Evolutionary conservation across 2,329 filamentous ascomycete species (phyloP).

Genomic region (Orbilia blumenaviensis): DNA sequence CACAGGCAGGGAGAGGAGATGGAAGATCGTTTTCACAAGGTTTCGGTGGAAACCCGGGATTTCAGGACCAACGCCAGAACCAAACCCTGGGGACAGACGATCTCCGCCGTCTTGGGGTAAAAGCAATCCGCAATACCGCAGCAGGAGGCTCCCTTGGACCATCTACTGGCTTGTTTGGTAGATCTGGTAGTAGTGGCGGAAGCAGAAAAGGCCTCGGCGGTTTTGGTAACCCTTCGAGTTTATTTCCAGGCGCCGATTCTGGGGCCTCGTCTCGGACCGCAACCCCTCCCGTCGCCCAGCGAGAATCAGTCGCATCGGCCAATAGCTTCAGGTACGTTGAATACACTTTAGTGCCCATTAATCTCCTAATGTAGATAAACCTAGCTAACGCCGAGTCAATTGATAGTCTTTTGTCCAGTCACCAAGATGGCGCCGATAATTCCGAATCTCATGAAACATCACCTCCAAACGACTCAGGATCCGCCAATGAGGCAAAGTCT

Average conservation of each 20-base stretch:
- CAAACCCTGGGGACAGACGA: constrained; percentile 94
- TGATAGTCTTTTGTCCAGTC: constrained; percentile 21
- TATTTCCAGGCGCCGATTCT: constrained; percentile 79
- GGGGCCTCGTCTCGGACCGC: constrained; percentile 86
- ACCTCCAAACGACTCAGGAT: constrained; percentile 20
- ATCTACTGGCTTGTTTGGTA: constrained; percentile 87
- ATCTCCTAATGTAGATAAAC: constrained; percentile 25
- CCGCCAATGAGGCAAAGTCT: constrained; percentile 21
- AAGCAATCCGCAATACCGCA: constrained; percentile 72
- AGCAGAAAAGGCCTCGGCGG: constrained; percentile 68
- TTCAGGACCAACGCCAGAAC: constrained; percentile 72
- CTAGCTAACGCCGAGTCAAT: not conserved
- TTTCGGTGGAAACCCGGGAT: constrained; percentile 71
- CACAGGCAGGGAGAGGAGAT: constrained; percentile 83
- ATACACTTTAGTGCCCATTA: constrained; percentile 59
- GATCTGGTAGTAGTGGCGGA: constrained; percentile 78
- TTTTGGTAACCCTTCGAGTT: constrained; percentile 75
- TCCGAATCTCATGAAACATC: constrained; percentile 50
- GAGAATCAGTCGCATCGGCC: constrained; percentile 73
- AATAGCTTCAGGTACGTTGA: constrained; percentile 90
- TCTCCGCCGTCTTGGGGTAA: constrained; percentile 78
- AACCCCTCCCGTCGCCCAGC: constrained; percentile 75
- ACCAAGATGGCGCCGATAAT: constrained; percentile 52
- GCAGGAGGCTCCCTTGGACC: constrained; percentile 74
- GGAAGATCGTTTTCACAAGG: constrained; percentile 78